phyloP scores from a whole-genome alignment of 2,329 filamentous ascomycete species.

The Ophiostoma piceae region DNA sequence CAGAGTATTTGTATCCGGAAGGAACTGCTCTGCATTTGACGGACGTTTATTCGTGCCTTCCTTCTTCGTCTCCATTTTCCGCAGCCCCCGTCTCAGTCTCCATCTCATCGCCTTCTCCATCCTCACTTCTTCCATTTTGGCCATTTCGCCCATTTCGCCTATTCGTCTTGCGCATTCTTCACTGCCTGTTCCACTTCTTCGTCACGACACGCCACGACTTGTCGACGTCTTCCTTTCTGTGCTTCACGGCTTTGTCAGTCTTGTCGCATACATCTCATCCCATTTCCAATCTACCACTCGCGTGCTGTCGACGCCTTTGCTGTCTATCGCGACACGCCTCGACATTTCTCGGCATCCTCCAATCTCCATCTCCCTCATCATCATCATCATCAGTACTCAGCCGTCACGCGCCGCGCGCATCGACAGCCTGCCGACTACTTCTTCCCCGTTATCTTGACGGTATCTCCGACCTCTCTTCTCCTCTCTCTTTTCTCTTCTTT shows the following conservation, averaged over 20 bases:
- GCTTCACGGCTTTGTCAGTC: background rate
- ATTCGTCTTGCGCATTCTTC: too few species aligned
- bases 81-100: background rate
- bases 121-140: conserved; percentile 14
- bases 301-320: background rate
- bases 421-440: background rate
- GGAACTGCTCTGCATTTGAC: background rate
- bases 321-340: background rate
- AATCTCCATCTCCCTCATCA: background rate
- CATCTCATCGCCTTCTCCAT: background rate
- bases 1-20: background rate
- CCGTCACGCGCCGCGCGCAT: conserved; percentile 9
- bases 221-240: background rate
- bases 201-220: background rate
- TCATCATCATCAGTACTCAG: background rate
- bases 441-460: background rate
- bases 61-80: background rate
- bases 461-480: background rate
- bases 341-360: background rate
- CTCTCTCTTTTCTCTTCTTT: background rate
- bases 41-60: background rate
- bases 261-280: conserved; percentile 9
- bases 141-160: background rate
- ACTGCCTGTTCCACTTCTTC: background rate
- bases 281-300: background rate